Evolutionary conservation across 2,329 filamentous ascomycete genomes (phyloP), one percentile per base, ranked within the genome.

Genomic region (Endoconidiophora polonica): DNA sequence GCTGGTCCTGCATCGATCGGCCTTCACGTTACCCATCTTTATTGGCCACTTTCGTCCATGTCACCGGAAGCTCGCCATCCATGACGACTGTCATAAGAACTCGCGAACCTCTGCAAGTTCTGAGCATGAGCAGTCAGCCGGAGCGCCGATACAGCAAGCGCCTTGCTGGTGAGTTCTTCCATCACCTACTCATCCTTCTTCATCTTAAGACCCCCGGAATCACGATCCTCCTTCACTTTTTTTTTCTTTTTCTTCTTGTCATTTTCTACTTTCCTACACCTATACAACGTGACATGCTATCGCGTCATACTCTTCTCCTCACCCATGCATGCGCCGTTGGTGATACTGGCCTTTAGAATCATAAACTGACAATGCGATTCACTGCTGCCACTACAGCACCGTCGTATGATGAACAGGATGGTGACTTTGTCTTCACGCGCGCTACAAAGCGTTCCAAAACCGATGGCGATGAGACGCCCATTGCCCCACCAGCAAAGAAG

Each of bases 401-500:
- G 54, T 58, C 59, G 42, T 62, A 66, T 47, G 81, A 85, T 58
- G 83, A 88, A 62, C 75, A 83, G 59, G 79, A 84, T 66, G 83
- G 83, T 58, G 84, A 84, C 55, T 88, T 88, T 58, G 70, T 77
- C 52, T 88, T 87, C 61, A 77, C 79, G 55, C 76, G 83, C 57
- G 78, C 73, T 54, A 69, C 79, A 9, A 83, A 83, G 60, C 67
- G 75, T 59, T 70, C 71, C 54, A 86, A 81, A 65, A 72, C 74
- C 59, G 47, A 62, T 63, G 41, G 53, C 47, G 54, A 61, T 60
- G 67, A 70, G 50, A 61, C 65, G 18, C 57, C 62, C 10, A 58
- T 58, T 33, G 58, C 60, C 44, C 58, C 62, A 55, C 64, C 63
- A 57, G 40, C 46, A 24, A 65, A 67, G 49, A 58, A 56, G 44